A percentile compares a stretch with the other conserved stretches of the same genome.
These are phyloP conservation scores for Vicia faba DNA, from an alignment of 306 rosid species.

Conservation along the genomic window DNA sequence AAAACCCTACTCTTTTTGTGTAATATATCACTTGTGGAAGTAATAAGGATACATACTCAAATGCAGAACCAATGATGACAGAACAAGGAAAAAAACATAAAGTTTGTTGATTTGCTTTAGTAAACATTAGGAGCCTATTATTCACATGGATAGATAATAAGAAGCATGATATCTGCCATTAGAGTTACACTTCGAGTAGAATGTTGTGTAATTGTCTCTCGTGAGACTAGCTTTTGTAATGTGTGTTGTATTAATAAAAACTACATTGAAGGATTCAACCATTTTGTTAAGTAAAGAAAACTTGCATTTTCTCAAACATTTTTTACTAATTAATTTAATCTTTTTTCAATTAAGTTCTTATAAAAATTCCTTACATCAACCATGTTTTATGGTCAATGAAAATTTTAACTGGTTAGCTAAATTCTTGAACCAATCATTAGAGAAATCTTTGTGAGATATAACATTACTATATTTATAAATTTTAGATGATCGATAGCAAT, in stretches of 20 bases:
- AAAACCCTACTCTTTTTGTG: constrained; percentile 5
- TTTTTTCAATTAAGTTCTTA: too few relatives aligned
- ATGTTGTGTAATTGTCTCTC: constrained; percentile 28
- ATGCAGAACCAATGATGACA: constrained; percentile 2
- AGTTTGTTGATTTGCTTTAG: constrained; percentile 34
- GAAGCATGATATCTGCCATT: constrained; percentile 29
- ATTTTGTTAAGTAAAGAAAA: too few relatives aligned
- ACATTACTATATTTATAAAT: too few relatives aligned
- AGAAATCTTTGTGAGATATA: too few relatives aligned
- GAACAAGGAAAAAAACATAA: constrained; percentile 19
- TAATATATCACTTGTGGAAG: constrained; percentile 28
- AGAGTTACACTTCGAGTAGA: constrained; percentile 31
- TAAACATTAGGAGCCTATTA: constrained; percentile 35
- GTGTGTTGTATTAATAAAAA: constrained; percentile 29
- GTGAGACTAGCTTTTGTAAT: constrained; percentile 29
- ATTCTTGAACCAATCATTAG: too few relatives aligned
- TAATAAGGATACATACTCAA: constrained; percentile 5
- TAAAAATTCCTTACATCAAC: too few relatives aligned
- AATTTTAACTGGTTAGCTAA: too few relatives aligned
- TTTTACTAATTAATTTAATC: too few relatives aligned
- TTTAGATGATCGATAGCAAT: too few relatives aligned
- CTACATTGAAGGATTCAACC: constrained; percentile 3
- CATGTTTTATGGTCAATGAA: too few relatives aligned
- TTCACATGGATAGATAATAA: constrained; percentile 34
- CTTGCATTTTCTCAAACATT: too few relatives aligned